Conservation (phyloP, 2,329 filamentous ascomycete species). For the Aureobasidium musti region DNA sequence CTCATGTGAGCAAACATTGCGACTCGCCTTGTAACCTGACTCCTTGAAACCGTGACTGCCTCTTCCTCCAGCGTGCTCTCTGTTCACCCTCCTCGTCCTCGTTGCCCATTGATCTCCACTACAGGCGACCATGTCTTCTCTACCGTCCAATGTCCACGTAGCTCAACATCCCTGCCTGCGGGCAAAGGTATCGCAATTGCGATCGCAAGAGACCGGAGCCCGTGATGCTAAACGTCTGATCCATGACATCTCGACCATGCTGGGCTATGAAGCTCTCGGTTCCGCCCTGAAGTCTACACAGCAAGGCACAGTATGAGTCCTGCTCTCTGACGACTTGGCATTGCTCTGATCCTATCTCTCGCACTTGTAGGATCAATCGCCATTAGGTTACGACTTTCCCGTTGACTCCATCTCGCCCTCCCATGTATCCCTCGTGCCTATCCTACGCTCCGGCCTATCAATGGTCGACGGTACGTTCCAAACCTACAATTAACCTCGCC, state of each 20-base stretch:
- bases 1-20: neutral
- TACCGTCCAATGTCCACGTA: slow-evolving; percentile 66
- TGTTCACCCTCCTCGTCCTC: neutral
- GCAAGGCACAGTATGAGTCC: slow-evolving; percentile 53
- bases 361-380: slow-evolving; percentile 62
- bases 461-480: slow-evolving; percentile 74
- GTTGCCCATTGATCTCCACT: neutral
- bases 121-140: slow-evolving; percentile 34
- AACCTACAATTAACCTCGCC: neutral
- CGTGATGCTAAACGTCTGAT: slow-evolving; percentile 79
- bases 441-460: slow-evolving; percentile 85
- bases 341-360: neutral
- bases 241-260: slow-evolving; percentile 80
- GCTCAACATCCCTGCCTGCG: slow-evolving; percentile 82
- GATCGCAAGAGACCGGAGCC: slow-evolving; percentile 68
- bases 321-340: slow-evolving; percentile 55
- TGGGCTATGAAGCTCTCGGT: slow-evolving; percentile 79
- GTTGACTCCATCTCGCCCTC: slow-evolving; percentile 64
- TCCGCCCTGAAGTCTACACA: slow-evolving; percentile 59
- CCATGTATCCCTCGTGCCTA: slow-evolving; percentile 80
- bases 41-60: neutral
- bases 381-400: slow-evolving; percentile 74
- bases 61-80: neutral
- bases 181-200: slow-evolving; percentile 87
- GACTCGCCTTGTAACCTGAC: neutral